Evolutionary conservation across 257 asterid genomes (phyloP).

Genomic region (Capsicum pubescens): DNA sequence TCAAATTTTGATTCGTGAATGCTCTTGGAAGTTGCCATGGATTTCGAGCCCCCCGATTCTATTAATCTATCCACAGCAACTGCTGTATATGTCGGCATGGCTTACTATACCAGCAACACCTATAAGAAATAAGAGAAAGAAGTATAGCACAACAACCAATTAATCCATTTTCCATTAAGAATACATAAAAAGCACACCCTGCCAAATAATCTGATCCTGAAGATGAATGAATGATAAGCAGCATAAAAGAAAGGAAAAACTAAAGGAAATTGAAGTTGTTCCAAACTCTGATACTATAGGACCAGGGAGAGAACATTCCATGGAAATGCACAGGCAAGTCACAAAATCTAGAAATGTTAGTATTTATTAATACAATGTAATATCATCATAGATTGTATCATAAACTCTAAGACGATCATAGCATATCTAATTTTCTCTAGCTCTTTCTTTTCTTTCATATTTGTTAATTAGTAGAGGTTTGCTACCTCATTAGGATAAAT

Average conservation of each 20-base stretch:
- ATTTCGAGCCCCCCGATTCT: conserved; percentile 63
- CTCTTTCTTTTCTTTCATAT: too few species aligned
- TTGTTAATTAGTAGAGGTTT: too few species aligned
- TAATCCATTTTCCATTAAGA: background rate
- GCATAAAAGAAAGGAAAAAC: background rate
- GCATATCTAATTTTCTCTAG: too few species aligned
- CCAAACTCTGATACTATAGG: background rate
- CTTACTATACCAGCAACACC: conserved; percentile 50
- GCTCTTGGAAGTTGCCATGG: conserved; percentile 47
- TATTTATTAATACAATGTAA: background rate
- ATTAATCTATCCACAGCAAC: conserved; percentile 79
- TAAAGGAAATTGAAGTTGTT: background rate
- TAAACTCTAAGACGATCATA: too few species aligned
- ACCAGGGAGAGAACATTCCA: background rate
- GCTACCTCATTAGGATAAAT: too few species aligned
- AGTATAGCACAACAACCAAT: background rate
- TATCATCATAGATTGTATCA: too few species aligned
- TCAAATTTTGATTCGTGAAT: conserved; percentile 48
- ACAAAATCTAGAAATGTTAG: background rate
- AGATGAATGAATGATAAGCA: background rate
- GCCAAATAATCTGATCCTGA: background rate
- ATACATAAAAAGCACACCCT: background rate
- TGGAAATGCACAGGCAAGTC: background rate
- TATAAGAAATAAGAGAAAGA: background rate
- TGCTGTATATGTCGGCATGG: conserved; percentile 87